Percentiles rank a stretch among this genome's conserved stretches.
Conservation (phyloP, 148 eudicot genomes). For the Diospyros kaki region DNA sequence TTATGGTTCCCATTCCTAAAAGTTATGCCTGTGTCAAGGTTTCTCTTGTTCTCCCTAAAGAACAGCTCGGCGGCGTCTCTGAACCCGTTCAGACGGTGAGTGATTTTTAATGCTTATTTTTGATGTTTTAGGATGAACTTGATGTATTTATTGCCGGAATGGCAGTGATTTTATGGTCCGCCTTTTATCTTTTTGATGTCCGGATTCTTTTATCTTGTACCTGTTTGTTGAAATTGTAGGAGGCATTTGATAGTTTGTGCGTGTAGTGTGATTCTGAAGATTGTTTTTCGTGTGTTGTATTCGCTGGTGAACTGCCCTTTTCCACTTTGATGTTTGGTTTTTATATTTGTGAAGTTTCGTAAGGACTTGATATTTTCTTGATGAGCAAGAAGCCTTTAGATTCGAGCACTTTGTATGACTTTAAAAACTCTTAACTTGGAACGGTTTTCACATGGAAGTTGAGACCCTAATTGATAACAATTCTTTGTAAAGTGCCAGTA, state of each 20-base stretch:
- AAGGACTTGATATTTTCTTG: too few relatives aligned
- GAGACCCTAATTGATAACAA: too few relatives aligned
- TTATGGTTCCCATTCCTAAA: neutral
- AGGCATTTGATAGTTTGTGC: neutral
- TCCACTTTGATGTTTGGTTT: too few relatives aligned
- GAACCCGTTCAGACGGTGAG: slow-evolving; percentile 16
- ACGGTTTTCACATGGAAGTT: too few relatives aligned
- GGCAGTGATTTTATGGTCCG: neutral
- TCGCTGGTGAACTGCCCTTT: too few relatives aligned
- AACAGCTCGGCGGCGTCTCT: slow-evolving; percentile 3
- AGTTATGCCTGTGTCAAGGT: slow-evolving; percentile 13
- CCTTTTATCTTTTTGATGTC: neutral
- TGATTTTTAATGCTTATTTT: neutral
- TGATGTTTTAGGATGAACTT: neutral
- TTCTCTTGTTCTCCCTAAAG: slow-evolving; percentile 11
- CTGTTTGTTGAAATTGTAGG: neutral
- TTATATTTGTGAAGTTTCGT: too few relatives aligned
- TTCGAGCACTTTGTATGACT: too few relatives aligned
- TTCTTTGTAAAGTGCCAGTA: too few relatives aligned
- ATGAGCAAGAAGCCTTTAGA: too few relatives aligned
- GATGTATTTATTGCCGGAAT: neutral
- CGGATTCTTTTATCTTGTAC: neutral
- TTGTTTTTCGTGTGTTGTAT: too few relatives aligned
- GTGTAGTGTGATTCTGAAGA: neutral
- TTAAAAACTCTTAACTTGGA: too few relatives aligned